A percentile compares a stretch with the other conserved stretches of the same genome.
Conservation (phyloP, 1,284 basidiomycete genomes). For the Moesziomyces globuligerus region DNA sequence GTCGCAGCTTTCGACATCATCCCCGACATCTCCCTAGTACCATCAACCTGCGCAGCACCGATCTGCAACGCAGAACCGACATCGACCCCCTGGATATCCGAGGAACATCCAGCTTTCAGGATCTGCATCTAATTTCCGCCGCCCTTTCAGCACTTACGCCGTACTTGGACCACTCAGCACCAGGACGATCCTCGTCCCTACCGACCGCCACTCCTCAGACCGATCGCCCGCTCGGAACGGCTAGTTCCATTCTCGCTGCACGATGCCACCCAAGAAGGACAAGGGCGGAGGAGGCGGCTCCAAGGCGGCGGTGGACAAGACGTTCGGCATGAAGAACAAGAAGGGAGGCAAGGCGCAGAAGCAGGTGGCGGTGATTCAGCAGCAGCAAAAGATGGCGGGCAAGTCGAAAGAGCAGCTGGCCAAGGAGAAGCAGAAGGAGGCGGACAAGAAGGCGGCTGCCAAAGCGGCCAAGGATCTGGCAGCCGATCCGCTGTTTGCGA, state of each 20-base stretch:
- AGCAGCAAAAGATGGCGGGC: slow-evolving; percentile 73
- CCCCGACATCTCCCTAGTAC: no score
- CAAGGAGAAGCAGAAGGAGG: slow-evolving; percentile 79
- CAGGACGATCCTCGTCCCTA: no score
- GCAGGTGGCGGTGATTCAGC: slow-evolving; percentile 80
- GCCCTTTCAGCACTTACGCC: no score
- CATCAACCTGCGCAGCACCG: no score
- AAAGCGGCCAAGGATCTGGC: slow-evolving; percentile 79
- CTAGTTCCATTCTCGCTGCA: no score
- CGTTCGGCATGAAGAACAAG: slow-evolving; percentile 91
- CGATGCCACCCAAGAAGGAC: slow-evolving; percentile 65
- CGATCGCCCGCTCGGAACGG: no score
- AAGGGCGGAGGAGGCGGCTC: slow-evolving; percentile 71
- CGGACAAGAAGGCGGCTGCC: slow-evolving; percentile 84
- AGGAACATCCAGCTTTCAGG: no score
- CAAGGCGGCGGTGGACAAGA: slow-evolving; percentile 63
- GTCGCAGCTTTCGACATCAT: slow-evolving; percentile 1
- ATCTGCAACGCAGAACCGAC: no score
- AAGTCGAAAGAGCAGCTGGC: slow-evolving; percentile 82
- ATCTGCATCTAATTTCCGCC: no score
- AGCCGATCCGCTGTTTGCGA: slow-evolving; percentile 62
- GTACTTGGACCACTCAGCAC: no score
- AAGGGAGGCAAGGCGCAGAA: slow-evolving; percentile 90
- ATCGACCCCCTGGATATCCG: no score
- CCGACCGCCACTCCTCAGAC: no score